Evolutionary conservation across 345 rosid genomes (phyloP).

Genomic region (Salix caprea): DNA sequence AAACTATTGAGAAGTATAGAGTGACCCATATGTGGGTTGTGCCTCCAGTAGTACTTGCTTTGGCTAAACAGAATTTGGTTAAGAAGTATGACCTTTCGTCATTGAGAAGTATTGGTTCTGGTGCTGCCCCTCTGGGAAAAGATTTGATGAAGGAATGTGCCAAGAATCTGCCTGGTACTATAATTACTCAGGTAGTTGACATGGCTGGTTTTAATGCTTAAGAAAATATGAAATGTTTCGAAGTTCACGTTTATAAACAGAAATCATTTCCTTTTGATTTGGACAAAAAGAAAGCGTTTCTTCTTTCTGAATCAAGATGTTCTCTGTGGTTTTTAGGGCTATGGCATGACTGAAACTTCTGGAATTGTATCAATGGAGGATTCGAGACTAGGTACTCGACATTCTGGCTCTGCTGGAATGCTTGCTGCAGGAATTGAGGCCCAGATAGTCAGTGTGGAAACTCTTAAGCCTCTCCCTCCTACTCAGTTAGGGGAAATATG

Average conservation of each 20-base stretch:
- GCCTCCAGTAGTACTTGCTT: neutral
- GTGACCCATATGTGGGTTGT: neutral
- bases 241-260: neutral
- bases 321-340: slow-evolving; percentile 49
- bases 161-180: neutral
- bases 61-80: neutral
- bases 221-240: neutral
- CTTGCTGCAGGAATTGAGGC: slow-evolving; percentile 73
- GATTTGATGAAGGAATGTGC: neutral
- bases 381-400: slow-evolving; percentile 35
- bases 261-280: neutral
- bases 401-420: slow-evolving; percentile 69
- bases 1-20: neutral
- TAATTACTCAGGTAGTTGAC: neutral
- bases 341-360: slow-evolving; percentile 81
- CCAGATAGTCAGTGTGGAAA: slow-evolving; percentile 56
- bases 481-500: slow-evolving; percentile 72
- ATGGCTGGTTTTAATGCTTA: neutral
- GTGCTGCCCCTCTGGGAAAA: neutral
- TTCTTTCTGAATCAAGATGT: slow-evolving; percentile 7
- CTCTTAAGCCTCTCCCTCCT: slow-evolving; percentile 68
- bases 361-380: slow-evolving; percentile 61
- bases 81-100: neutral
- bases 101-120: neutral
- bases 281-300: slow-evolving; percentile 7